phyloP scores from a whole-genome alignment of 2,329 filamentous ascomycete species.

The Huntiella decipiens region DNA sequence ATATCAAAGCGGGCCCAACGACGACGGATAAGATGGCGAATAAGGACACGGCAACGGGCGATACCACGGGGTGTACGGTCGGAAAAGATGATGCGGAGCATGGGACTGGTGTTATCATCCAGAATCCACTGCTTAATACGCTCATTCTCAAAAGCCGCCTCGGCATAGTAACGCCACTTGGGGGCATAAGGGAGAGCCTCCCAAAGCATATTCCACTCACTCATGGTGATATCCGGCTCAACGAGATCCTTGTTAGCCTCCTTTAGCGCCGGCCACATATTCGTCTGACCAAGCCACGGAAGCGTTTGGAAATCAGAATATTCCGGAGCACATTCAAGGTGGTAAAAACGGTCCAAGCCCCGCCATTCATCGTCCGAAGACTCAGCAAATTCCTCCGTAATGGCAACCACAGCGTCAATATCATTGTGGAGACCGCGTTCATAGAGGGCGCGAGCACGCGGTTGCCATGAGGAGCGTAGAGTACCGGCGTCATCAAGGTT shows the following conservation, averaged over 20 bases:
- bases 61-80: not conserved
- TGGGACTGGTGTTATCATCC: not conserved
- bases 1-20: constrained; percentile 7
- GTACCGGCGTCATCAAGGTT: no score
- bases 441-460: no score
- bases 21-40: constrained; percentile 7
- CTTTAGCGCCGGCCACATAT: no score
- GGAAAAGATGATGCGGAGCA: not conserved
- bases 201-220: constrained; percentile 3
- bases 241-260: not conserved
- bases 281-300: no score
- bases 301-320: no score
- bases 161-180: constrained; percentile 3
- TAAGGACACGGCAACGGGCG: not conserved
- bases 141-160: not conserved
- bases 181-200: constrained; percentile 3
- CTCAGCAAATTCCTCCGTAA: no score
- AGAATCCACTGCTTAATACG: constrained; percentile 1
- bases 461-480: no score
- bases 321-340: no score
- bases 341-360: no score
- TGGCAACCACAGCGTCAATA: no score
- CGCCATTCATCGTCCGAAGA: no score
- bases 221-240: not conserved
- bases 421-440: no score